A percentile compares a stretch with the other conserved stretches of the same genome.
Conservation (phyloP, 2,329 filamentous ascomycete species). For the Chaetothyriales sp. region DNA sequence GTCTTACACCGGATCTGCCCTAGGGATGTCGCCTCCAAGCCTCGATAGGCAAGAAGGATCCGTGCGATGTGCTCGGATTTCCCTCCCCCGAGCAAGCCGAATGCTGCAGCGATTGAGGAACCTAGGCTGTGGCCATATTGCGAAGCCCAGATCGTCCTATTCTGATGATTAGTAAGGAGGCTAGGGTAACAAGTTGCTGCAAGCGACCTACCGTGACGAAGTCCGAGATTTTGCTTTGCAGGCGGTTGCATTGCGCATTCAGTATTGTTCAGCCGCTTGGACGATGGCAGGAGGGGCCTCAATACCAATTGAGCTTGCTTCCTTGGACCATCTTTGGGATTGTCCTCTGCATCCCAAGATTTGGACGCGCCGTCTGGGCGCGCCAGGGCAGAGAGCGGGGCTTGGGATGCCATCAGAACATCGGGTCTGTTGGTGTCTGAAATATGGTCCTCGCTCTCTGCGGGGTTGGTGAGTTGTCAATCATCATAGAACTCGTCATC, state of each 20-base stretch:
- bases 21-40: background rate
- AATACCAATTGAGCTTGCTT: background rate
- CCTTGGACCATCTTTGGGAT: background rate
- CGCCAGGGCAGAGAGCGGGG: background rate
- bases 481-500: slow-evolving; percentile 80
- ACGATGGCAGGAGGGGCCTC: background rate
- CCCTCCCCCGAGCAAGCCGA: background rate
- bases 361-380: background rate
- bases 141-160: slow-evolving; percentile 17
- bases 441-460: slow-evolving; percentile 70
- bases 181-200: background rate
- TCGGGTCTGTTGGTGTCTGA: slow-evolving; percentile 40
- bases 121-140: slow-evolving; percentile 14
- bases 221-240: slow-evolving; percentile 14
- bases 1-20: background rate
- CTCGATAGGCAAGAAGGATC: background rate
- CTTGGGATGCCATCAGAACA: slow-evolving; percentile 41
- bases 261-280: slow-evolving; percentile 1
- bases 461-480: slow-evolving; percentile 87
- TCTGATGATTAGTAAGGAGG: background rate
- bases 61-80: background rate
- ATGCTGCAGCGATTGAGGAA: background rate
- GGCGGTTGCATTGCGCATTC: slow-evolving; percentile 15
- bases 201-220: slow-evolving; percentile 16
- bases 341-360: background rate